These are phyloP conservation scores for Aspergillus ruber DNA, from an alignment of 2,329 filamentous ascomycete genomes.

Conservation along the genomic window DNA sequence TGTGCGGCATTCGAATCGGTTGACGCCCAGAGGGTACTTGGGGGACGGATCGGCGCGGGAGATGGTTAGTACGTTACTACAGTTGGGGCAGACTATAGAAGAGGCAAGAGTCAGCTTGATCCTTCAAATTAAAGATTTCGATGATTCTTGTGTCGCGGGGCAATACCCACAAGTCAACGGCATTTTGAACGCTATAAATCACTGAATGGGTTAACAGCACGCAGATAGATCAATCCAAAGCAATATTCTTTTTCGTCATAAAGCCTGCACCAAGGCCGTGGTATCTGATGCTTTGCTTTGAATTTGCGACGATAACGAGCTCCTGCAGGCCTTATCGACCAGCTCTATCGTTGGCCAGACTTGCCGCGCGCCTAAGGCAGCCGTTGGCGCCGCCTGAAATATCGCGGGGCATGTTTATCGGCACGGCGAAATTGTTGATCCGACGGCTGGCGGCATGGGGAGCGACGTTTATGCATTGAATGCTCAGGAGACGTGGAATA, in stretches of 20 bases:
- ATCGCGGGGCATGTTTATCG: conserved; percentile 8
- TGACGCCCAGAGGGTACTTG: conserved; percentile 44
- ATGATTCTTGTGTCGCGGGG: background rate
- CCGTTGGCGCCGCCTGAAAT: conserved; percentile 11
- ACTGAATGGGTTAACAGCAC: background rate
- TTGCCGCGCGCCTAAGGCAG: conserved; percentile 26
- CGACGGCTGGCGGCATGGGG: conserved; percentile 17
- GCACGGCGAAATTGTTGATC: conserved; percentile 15
- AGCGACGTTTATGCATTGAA: conserved; percentile 13
- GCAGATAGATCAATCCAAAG: background rate
- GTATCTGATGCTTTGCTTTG: conserved; percentile 18
- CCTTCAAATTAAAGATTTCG: background rate
- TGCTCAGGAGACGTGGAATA: conserved; percentile 8
- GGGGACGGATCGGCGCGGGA: conserved; percentile 33
- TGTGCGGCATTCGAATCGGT: conserved; percentile 90
- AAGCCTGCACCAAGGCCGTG: background rate
- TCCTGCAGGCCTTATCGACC: conserved; percentile 11
- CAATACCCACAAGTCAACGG: conserved; percentile 32
- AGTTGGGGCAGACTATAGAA: conserved; percentile 42
- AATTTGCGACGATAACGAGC: conserved; percentile 3
- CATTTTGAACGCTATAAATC: conserved; percentile 19
- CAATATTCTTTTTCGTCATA: background rate
- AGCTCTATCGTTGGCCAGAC: conserved; percentile 8
- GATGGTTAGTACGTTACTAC: conserved; percentile 45
- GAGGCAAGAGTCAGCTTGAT: conserved; percentile 11